Percentiles rank a stretch among this genome's conserved stretches.
These are phyloP conservation scores for Colletotrichum costaricense DNA, from an alignment of 2,329 filamentous ascomycete genomes.

Conservation along the genomic window DNA sequence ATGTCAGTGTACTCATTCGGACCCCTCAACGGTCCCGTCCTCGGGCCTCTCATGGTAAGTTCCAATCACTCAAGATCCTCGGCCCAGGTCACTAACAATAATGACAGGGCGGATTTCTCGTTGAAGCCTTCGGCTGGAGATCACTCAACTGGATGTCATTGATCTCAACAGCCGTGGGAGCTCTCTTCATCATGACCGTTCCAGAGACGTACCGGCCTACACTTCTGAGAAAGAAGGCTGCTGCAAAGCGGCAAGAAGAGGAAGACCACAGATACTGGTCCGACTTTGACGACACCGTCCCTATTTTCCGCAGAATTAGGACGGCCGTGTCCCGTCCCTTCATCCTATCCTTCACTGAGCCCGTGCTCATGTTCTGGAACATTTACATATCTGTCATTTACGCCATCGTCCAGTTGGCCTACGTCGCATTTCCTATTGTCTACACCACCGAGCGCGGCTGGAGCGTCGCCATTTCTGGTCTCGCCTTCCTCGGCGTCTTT, in stretches of 20 bases:
- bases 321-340: constrained; percentile 70
- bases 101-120: constrained; percentile 64
- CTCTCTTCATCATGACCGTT: constrained; percentile 59
- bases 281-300: constrained; percentile 68
- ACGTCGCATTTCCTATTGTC: constrained; percentile 73
- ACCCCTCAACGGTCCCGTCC: constrained; percentile 68
- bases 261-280: constrained; percentile 64
- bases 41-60: constrained; percentile 41
- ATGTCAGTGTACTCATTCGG: constrained; percentile 73
- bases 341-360: constrained; percentile 70
- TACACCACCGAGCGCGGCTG: constrained; percentile 68
- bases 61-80: not conserved
- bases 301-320: constrained; percentile 64
- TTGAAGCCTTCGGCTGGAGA: constrained; percentile 68
- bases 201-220: constrained; percentile 68
- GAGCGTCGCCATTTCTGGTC: constrained; percentile 65
- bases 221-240: constrained; percentile 61
- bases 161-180: constrained; percentile 64
- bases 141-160: constrained; percentile 71
- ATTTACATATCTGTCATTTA: constrained; percentile 74
- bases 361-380: constrained; percentile 64
- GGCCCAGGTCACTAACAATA: not conserved
- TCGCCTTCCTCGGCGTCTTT: constrained; percentile 47
- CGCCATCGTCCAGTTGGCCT: constrained; percentile 73
- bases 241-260: constrained; percentile 58